Evolutionary conservation across 345 rosid genomes (phyloP), one percentile per base, ranked within the genome.

Genomic region (Turnera subulata): DNA sequence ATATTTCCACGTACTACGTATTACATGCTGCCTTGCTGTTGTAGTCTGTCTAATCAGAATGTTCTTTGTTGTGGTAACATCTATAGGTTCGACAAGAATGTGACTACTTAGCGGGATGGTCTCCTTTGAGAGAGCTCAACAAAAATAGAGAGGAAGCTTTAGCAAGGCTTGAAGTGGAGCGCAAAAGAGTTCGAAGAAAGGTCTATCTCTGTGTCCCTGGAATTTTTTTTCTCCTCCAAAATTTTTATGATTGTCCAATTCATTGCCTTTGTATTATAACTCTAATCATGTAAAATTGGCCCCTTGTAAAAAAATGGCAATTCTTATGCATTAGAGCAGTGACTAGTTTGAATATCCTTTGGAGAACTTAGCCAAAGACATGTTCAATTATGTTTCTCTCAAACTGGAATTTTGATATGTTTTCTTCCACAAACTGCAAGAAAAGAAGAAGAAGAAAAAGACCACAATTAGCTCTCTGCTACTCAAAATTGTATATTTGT

Each of bases 21-120:
- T 25, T 35, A 11, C 17, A 22, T 9, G 14, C 16, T 24, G 8
- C 29, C 38, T 1, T 6, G 8, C 25, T 24, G 32, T 9, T 5
- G n/a, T 22, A 13, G 20, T 12, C n/a, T 42, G n/a, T 16, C 45
- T 50, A 33, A 26, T 12, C 15, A 40, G 22, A 17, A 14, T 22
- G 18, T 26, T 11, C 33, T 48, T 16, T 38, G 50, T 4, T 37
- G 21, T 50, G 6, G 5, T 43, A 24, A 33, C 35, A 15, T 42
- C 35, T 46, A 35, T 69, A 92, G 98, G 91, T 89, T 46, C 93
- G 91, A 35, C 67, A 70, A 71, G 88, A 92, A 73, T 86, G 95
- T 64, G 73, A 82, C 58, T 77, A 84, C 71, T 61, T 86, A 40
- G 81, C 89, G 37, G 98, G 97, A 71, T 56, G 75, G 72, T 71